These are phyloP conservation scores for Peltaster fructicola DNA, from an alignment of 2,329 filamentous ascomycete species.

Conservation along the genomic window DNA sequence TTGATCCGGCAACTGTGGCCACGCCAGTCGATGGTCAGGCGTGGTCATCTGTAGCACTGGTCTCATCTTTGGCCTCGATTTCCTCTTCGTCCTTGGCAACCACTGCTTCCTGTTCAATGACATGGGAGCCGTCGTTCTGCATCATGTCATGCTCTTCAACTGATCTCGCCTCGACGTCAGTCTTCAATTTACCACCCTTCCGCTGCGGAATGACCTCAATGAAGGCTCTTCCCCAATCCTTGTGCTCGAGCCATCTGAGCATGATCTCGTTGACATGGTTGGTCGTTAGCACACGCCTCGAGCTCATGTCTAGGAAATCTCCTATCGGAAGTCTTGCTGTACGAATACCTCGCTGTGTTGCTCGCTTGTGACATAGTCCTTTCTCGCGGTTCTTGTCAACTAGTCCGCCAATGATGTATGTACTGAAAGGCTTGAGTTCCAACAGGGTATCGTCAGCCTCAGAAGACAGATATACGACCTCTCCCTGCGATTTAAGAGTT, in stretches of 20 bases:
- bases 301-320: constrained; percentile 85
- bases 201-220: constrained; percentile 73
- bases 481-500: constrained; percentile 20
- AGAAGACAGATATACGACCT: constrained; percentile 75
- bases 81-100: no score
- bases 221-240: constrained; percentile 85
- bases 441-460: constrained; percentile 78
- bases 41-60: no score
- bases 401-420: constrained; percentile 82
- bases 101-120: no score
- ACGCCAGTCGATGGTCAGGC: no score
- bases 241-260: constrained; percentile 75
- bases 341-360: constrained; percentile 55
- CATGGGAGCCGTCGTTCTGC: no score
- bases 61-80: no score
- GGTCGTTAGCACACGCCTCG: constrained; percentile 69
- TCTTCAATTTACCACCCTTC: constrained; percentile 61
- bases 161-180: no score
- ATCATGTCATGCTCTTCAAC: no score
- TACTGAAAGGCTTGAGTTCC: constrained; percentile 69
- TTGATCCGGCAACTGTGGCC: no score
- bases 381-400: constrained; percentile 97
- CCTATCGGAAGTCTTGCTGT: constrained; percentile 88
- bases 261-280: constrained; percentile 98
- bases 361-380: constrained; percentile 75